phyloP scores from a whole-genome alignment of 192 early-diverging fungal genomes.

The Gigaspora rosea region DNA sequence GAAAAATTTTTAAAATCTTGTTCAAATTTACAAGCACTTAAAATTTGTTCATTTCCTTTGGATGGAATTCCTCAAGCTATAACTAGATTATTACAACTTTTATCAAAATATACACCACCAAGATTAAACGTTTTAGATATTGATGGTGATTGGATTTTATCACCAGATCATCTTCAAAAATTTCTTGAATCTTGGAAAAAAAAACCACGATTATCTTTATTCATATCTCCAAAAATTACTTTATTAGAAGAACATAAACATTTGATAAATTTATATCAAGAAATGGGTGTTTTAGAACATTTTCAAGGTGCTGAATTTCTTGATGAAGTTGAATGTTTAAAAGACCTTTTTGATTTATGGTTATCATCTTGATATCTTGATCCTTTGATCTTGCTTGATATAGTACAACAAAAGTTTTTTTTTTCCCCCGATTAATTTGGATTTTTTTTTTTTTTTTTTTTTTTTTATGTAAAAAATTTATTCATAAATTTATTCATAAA shows the following conservation, averaged over 20 bases:
- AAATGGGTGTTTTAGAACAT: not conserved
- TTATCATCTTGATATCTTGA: no score
- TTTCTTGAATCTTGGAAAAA: not conserved
- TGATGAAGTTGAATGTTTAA: slow-evolving; percentile 6
- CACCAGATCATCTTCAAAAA: not conserved
- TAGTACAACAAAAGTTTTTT: no score
- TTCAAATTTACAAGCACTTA: not conserved
- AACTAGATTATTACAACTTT: not conserved
- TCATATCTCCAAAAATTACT: not conserved
- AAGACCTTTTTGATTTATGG: not conserved
- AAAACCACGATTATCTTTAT: slow-evolving; percentile 4
- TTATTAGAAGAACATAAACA: not conserved
- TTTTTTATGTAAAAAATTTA: no score
- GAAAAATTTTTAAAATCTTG: not conserved
- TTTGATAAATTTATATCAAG: not conserved
- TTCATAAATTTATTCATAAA: no score
- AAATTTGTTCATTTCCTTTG: not conserved
- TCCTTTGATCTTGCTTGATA: no score
- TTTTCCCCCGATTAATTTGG: no score
- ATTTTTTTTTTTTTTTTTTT: no score
- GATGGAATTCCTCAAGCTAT: not conserved
- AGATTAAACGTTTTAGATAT: not conserved
- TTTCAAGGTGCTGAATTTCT: not conserved
- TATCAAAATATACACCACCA: not conserved
- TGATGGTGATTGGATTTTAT: not conserved